Evolutionary conservation across 164 flowering plant species (phyloP).

Genomic region (Annona squamosa): DNA sequence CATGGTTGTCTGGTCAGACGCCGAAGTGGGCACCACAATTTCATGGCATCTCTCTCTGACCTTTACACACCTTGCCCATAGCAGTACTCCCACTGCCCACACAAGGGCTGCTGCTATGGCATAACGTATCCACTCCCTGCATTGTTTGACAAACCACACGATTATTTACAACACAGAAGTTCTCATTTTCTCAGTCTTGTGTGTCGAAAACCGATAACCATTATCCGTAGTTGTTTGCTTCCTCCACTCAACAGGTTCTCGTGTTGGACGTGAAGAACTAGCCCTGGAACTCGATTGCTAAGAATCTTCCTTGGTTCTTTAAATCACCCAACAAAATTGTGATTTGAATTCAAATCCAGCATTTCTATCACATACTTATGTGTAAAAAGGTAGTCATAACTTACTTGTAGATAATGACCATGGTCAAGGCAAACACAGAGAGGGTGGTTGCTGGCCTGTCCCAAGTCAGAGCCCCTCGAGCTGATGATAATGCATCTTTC

Average conservation of each 20-base stretch:
- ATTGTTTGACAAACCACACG: neutral
- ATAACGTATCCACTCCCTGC: constrained; percentile 80
- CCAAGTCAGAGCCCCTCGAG: constrained; percentile 49
- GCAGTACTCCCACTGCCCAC: constrained; percentile 42
- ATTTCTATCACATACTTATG: neutral
- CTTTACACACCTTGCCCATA: constrained; percentile 29
- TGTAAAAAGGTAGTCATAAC: constrained; percentile 7
- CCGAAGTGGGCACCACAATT: constrained; percentile 40
- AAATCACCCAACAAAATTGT: neutral
- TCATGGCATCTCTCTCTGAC: constrained; percentile 25
- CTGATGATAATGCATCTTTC: constrained; percentile 23
- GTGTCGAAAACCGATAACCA: neutral
- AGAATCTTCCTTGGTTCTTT: too few relatives aligned
- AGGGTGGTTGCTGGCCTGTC: constrained; percentile 49
- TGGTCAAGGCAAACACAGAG: constrained; percentile 18
- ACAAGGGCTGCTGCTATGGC: constrained; percentile 46
- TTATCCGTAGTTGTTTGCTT: too few relatives aligned
- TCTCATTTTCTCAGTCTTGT: neutral
- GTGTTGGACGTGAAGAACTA: too few relatives aligned
- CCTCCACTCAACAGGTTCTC: too few relatives aligned
- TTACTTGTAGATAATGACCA: constrained; percentile 63
- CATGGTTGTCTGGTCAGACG: constrained; percentile 59
- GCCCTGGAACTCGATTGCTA: too few relatives aligned
- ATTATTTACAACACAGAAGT: neutral
- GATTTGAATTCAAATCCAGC: neutral